Evolutionary conservation across 148 eudicot genomes (phyloP).

Genomic region (Chenopodium suecicum): DNA sequence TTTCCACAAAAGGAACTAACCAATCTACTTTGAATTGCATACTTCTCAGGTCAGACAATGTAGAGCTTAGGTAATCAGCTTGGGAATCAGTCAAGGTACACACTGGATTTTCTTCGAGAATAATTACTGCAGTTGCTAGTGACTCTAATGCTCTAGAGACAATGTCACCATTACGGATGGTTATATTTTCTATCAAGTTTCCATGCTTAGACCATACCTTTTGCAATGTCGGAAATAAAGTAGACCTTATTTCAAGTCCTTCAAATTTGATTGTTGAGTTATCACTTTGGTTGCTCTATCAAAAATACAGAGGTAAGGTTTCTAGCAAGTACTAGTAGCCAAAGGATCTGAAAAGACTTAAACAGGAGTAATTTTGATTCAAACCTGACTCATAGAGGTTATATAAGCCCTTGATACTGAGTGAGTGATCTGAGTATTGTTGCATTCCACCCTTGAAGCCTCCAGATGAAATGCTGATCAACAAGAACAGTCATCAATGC

Average conservation of each 20-base stretch:
- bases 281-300: not conserved
- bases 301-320: not conserved
- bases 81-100: not conserved
- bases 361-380: not conserved
- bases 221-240: constrained; percentile 1
- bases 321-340: not conserved
- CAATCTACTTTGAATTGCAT: too few relatives aligned
- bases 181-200: not conserved
- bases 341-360: not conserved
- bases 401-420: not conserved
- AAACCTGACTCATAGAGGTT: not conserved
- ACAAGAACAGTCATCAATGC: too few relatives aligned
- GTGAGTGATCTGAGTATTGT: not conserved
- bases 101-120: not conserved
- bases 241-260: constrained; percentile 6
- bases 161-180: not conserved
- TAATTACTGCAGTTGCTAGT: not conserved
- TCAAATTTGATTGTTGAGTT: not conserved
- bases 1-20: too few relatives aligned
- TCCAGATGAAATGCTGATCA: not conserved
- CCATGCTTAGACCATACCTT: constrained; percentile 4
- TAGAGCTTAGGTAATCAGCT: constrained; percentile 4
- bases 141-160: constrained; percentile 2
- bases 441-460: not conserved
- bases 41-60: constrained; percentile 6